Base-by-base conservation (phyloP, 2,329 filamentous ascomycete species). In the Albifimbria verrucaria region DNA sequence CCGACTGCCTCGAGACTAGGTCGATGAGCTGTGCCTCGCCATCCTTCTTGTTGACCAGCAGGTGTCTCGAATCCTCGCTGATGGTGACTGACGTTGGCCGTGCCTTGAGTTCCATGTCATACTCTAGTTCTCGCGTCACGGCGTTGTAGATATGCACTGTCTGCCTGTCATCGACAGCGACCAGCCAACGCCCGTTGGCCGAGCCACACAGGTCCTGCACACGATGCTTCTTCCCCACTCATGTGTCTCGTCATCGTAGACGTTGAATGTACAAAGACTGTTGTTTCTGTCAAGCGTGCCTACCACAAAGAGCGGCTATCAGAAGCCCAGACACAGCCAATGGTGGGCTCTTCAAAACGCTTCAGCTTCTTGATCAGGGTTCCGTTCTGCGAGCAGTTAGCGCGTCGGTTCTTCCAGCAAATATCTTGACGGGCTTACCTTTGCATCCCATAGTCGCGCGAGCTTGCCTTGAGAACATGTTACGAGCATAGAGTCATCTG, bases 171-270 rank as follows among this genome's bases (percentile, higher is more conserved):
- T 91, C 88, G 55, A 92, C 87, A 0, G 89, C 88, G 2, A 95
- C 88, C 22, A 99, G 79, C 66, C 89, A 87, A 53, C 81, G 82
- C 3, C 92, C 92, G 63, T 97, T 87, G 0, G 83, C 80, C 1
- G 91, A 94, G 52, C 96, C 83, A n/a, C 87, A 87, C 47, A 96
- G 77, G 65, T 96, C 92, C 62, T 95, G 87, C 5, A 95, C 87
- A 48, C 94, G 82, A 63, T 92, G 87, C 46, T 80, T 82, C 51
- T 81, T 84, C 4, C 78, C 85, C 88, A 93, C 43, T 84, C 83
- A 62, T 84, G 79, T 10, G 87, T 64, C 47, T 77, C 75, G 12
- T 85, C 77, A 20, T 87, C 88, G 2, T 79, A 72, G 5, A 88
- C 70, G 59, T 83, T 83, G 83, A 89, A 94, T 49, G 89, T 84